A percentile compares a stretch with the other conserved stretches of the same genome.
These are phyloP conservation scores for Stagonosporopsis vannaccii DNA, from an alignment of 2,329 filamentous ascomycete genomes.

Conservation along the genomic window DNA sequence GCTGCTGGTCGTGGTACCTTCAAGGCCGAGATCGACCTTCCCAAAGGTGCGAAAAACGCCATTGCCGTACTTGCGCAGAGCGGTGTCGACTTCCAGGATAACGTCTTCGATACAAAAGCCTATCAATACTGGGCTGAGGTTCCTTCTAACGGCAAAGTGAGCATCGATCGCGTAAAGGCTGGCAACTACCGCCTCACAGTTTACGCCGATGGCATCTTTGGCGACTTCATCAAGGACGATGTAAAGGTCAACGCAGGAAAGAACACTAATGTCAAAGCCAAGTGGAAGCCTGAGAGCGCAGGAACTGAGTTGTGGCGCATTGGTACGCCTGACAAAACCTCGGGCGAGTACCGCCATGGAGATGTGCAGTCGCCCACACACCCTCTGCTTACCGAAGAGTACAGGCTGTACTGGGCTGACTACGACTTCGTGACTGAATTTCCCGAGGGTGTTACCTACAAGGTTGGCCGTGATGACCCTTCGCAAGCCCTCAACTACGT, in stretches of 20 bases:
- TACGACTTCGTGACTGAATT: slow-evolving; percentile 68
- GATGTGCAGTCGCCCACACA: slow-evolving; percentile 58
- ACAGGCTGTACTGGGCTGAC: slow-evolving; percentile 66
- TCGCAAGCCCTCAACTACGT: slow-evolving; percentile 66
- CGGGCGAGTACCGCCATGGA: slow-evolving; percentile 67
- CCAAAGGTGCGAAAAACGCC: slow-evolving; percentile 57
- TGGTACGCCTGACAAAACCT: slow-evolving; percentile 67
- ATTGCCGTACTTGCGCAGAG: slow-evolving; percentile 63
- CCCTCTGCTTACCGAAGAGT: slow-evolving; percentile 62
- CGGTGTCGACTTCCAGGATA: slow-evolving; percentile 65
- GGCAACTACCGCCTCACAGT: slow-evolving; percentile 68
- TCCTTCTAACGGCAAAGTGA: slow-evolving; percentile 58
- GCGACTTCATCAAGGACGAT: slow-evolving; percentile 63
- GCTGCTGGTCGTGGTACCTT: slow-evolving; percentile 60
- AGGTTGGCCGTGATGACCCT: slow-evolving; percentile 61
- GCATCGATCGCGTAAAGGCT: slow-evolving; percentile 62
- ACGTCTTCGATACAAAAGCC: slow-evolving; percentile 60
- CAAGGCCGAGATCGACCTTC: slow-evolving; percentile 60
- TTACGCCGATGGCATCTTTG: slow-evolving; percentile 68
- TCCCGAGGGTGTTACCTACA: slow-evolving; percentile 64
- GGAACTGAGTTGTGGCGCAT: slow-evolving; percentile 68
- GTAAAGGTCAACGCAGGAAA: slow-evolving; percentile 54
- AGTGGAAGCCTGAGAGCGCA: slow-evolving; percentile 62
- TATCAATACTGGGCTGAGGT: slow-evolving; percentile 66
- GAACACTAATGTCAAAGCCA: slow-evolving; percentile 43